phyloP scores from a whole-genome alignment of 2,329 filamentous ascomycete species.

The Nemania serpens region DNA sequence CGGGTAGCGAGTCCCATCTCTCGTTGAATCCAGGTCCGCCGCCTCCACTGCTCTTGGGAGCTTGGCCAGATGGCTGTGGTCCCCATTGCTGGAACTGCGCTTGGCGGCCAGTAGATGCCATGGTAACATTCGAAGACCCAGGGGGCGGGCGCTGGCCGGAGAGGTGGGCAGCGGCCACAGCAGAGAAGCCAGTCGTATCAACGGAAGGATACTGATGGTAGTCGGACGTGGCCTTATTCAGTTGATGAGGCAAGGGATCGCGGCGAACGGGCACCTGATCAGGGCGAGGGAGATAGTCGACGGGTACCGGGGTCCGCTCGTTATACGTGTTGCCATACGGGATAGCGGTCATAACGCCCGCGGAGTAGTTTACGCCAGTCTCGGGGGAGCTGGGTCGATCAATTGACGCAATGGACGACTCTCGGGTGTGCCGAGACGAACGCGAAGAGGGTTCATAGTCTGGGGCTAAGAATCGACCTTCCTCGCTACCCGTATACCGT shows the following conservation, averaged over 20 bases:
- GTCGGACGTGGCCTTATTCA: constrained; percentile 77
- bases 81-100: constrained; percentile 82
- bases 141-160: constrained; percentile 65
- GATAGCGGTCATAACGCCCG: constrained; percentile 85
- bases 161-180: constrained; percentile 60
- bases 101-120: constrained; percentile 72
- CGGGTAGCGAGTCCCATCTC: constrained; percentile 62
- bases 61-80: constrained; percentile 36
- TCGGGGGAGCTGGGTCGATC: constrained; percentile 70
- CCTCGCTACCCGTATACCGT: constrained; percentile 63
- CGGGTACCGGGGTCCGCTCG: constrained; percentile 69
- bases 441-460: constrained; percentile 70
- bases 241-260: constrained; percentile 80
- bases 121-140: constrained; percentile 66
- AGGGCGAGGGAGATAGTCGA: constrained; percentile 73
- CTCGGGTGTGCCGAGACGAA: constrained; percentile 75
- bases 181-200: constrained; percentile 57
- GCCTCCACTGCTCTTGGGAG: constrained; percentile 57
- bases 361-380: constrained; percentile 71
- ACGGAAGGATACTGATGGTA: constrained; percentile 88
- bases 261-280: constrained; percentile 67
- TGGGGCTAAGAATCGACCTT: constrained; percentile 59
- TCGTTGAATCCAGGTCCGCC: constrained; percentile 56
- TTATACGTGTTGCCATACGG: constrained; percentile 78
- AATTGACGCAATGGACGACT: constrained; percentile 72